These are phyloP conservation scores for Eragrostis tef DNA, from an alignment of 202 grass and related monocot genomes.

Conservation along the genomic window DNA sequence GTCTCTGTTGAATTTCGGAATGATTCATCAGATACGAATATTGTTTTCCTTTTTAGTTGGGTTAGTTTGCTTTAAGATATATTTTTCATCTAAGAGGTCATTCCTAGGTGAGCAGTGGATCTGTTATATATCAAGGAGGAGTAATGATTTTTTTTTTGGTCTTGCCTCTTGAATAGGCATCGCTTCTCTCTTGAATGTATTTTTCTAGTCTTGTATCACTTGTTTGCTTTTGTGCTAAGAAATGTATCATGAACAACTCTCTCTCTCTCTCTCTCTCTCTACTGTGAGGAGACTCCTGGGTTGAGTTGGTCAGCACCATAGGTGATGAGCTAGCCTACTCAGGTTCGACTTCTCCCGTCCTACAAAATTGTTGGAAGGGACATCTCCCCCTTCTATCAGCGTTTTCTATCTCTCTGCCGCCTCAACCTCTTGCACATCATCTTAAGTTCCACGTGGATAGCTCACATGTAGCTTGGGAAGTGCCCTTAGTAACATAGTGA, in stretches of 20 bases:
- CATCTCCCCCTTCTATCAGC: too few species aligned
- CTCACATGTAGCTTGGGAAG: neutral
- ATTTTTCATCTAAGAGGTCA: too few species aligned
- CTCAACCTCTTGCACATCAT: neutral
- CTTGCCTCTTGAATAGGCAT: neutral
- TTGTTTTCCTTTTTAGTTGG: slow-evolving; percentile 14
- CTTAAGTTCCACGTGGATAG: neutral
- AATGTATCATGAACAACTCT: neutral
- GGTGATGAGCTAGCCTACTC: too few species aligned
- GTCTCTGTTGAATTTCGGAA: slow-evolving; percentile 25
- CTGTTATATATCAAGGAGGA: neutral
- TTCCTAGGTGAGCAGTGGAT: neutral
- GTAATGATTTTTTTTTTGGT: slow-evolving; percentile 8
- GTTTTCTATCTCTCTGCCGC: too few species aligned
- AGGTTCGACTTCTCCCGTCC: too few species aligned
- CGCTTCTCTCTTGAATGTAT: too few species aligned
- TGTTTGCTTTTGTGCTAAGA: neutral
- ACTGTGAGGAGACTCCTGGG: too few species aligned
- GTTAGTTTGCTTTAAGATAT: neutral
- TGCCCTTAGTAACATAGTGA: neutral
- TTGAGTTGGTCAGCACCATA: too few species aligned
- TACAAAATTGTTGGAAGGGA: too few species aligned
- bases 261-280: too few species aligned
- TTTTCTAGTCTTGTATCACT: neutral
- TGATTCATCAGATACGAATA: neutral